Conservation (phyloP, 352 stramenopile species). For the Phytophthora lateralis region DNA sequence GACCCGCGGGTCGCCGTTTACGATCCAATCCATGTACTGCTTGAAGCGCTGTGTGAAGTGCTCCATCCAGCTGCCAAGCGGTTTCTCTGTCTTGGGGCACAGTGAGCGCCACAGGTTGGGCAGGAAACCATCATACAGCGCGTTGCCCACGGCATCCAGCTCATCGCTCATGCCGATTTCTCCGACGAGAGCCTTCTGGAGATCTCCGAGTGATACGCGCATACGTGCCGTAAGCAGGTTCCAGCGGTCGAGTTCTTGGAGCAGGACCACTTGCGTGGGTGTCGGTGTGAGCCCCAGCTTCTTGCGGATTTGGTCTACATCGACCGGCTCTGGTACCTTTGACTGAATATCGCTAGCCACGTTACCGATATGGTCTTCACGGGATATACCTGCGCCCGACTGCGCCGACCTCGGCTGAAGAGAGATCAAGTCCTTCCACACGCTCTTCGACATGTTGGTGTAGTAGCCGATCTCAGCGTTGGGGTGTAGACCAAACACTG, state of each 20-base stretch:
- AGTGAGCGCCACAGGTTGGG: conserved; percentile 91
- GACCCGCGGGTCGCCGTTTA: conserved; percentile 87
- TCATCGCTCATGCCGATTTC: conserved; percentile 97
- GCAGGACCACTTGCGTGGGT: conserved; percentile 92
- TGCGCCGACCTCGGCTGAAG: conserved; percentile 89
- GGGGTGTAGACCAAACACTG: conserved; percentile 95
- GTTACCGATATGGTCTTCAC: conserved; percentile 93
- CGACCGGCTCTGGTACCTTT: conserved; percentile 90
- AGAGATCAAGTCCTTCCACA: conserved; percentile 94
- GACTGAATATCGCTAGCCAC: conserved; percentile 91
- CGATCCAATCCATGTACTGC: conserved; percentile 94
- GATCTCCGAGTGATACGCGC: conserved; percentile 81
- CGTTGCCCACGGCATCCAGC: conserved; percentile 91
- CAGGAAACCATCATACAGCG: conserved; percentile 94
- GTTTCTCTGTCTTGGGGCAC: conserved; percentile 94
- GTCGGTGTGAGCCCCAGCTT: conserved; percentile 71
- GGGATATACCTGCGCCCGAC: conserved; percentile 77
- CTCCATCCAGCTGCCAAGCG: conserved; percentile 95
- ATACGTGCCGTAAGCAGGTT: conserved; percentile 92
- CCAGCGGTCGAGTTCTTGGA: conserved; percentile 96
- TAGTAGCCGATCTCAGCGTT: conserved; percentile 98
- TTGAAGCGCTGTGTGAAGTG: conserved; percentile 90
- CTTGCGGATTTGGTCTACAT: conserved; percentile 90
- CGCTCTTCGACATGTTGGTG: conserved; percentile 93
- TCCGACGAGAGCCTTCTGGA: conserved; percentile 93